Evolutionary conservation across 495 filamentous ascomycete species (phyloP), one percentile per base, ranked within the genome.

Genomic region (Lasiosphaeria ovina): DNA sequence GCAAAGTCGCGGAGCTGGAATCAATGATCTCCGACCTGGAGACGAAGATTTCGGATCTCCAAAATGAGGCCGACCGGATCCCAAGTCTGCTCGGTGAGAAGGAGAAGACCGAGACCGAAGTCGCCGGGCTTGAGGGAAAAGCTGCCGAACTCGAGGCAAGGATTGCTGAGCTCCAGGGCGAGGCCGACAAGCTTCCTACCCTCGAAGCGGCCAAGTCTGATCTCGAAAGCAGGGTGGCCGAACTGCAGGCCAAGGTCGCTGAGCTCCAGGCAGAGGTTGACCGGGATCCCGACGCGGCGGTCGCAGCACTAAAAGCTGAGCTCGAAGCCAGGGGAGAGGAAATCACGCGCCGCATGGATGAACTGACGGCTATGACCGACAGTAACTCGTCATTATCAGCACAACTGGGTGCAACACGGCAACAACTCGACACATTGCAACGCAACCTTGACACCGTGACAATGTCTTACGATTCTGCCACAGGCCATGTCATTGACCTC

Each of bases 141-240:
- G 55, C 49, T 10, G 55, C 59, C 1, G 69, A 62, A 45, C 64
- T 73, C 11, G 71, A 74, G 54, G 53, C 66, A 6, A 66, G 69
- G 58, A 38, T 68, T 32, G 58, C 68, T 38, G 65, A 64, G n/a
- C 64, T 74, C 17, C 70, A 74, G 45, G 67, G 63, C 32, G 75
- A 76, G 44, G 67, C 74, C 31, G 70, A 72, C 57, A 73, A 72
- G 49, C 63, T 72, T 7, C 56, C 67, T 11, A 31, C 60, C 8
- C 68, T 79, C 32, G 59, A 61, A 35, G 63, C 65, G 36, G 68
- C 70, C 51, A 80, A 74, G 56, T 56, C 69, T 1, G 44, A 56
- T 14, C 68, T 74, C 38, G 59, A 68, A 54, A 61, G 45, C 56
- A 58, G 57, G 54, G 52, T 67, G 10, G 38, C 54, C 10, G 61